These are phyloP conservation scores for Lodderomyces jiufengensis DNA, from an alignment of 1,139 yeast species.

Conservation along the genomic window DNA sequence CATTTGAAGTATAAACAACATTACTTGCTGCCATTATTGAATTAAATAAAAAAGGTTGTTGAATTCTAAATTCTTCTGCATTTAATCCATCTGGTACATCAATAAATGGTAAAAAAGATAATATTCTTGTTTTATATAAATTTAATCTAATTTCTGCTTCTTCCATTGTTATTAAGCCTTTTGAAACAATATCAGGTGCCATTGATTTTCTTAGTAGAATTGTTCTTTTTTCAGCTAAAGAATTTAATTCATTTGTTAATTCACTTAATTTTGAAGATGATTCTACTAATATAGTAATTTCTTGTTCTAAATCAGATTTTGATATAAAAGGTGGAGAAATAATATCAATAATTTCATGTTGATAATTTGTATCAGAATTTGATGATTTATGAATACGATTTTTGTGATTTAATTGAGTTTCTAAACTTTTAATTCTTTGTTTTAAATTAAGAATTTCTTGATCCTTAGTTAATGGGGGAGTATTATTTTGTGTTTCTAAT, in stretches of 20 bases:
- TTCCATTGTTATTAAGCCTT: constrained; percentile 43
- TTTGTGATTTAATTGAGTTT: constrained; percentile 16
- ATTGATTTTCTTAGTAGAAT: constrained; percentile 22
- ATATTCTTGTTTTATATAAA: constrained; percentile 38
- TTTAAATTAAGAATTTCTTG: constrained; percentile 18
- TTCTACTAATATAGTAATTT: constrained; percentile 31
- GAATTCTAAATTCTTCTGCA: constrained; percentile 45
- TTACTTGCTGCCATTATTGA: constrained; percentile 64
- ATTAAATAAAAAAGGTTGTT: constrained; percentile 60
- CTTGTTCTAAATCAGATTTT: constrained; percentile 35
- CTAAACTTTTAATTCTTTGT: constrained; percentile 20
- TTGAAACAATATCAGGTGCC: constrained; percentile 42
- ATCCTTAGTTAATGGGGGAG: constrained; percentile 6
- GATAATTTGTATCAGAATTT: background rate
- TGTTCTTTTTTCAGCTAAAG: constrained; percentile 38
- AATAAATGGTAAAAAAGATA: constrained; percentile 51
- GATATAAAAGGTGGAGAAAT: constrained; percentile 29
- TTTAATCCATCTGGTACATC: constrained; percentile 42
- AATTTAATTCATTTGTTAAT: constrained; percentile 35
- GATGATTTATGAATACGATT: constrained; percentile 3
- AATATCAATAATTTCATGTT: constrained; percentile 10
- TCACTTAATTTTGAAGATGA: constrained; percentile 29
- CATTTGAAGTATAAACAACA: constrained; percentile 30
- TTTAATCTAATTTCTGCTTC: constrained; percentile 50
- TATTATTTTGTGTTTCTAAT: constrained; percentile 3